A percentile compares a stretch with the other conserved stretches of the same genome.
phyloP scores from a whole-genome alignment of 345 rosid species.

The Populus tremula region DNA sequence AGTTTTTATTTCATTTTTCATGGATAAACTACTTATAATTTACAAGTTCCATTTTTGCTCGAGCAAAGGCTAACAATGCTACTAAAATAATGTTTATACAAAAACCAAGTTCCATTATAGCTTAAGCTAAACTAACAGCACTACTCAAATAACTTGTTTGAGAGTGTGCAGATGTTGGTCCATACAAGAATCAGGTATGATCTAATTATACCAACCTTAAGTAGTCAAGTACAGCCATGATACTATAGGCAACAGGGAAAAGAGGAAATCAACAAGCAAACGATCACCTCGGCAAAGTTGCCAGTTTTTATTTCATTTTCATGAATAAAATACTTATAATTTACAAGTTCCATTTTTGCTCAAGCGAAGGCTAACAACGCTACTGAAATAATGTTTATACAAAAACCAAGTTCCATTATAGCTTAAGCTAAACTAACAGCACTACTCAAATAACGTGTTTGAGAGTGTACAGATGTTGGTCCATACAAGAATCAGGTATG shows the following conservation, averaged over 20 bases:
- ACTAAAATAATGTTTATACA: too few relatives aligned
- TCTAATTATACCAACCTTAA: background rate
- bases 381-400: too few relatives aligned
- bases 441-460: background rate
- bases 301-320: background rate
- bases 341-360: too few relatives aligned
- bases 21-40: too few relatives aligned
- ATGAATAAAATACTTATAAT: too few relatives aligned
- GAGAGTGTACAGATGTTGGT: background rate
- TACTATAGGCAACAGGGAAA: conserved; percentile 55
- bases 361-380: too few relatives aligned
- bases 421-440: background rate
- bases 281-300: conserved; percentile 54
- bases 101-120: too few relatives aligned
- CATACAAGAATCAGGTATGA: background rate
- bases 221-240: background rate
- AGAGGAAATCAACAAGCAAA: conserved; percentile 32
- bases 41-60: too few relatives aligned
- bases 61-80: too few relatives aligned
- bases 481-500: background rate
- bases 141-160: background rate
- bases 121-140: background rate
- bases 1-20: background rate
- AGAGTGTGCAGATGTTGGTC: background rate
- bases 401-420: too few relatives aligned